Evolutionary conservation across 345 rosid genomes (phyloP).

Genomic region (Excoecaria cochinchinensis): DNA sequence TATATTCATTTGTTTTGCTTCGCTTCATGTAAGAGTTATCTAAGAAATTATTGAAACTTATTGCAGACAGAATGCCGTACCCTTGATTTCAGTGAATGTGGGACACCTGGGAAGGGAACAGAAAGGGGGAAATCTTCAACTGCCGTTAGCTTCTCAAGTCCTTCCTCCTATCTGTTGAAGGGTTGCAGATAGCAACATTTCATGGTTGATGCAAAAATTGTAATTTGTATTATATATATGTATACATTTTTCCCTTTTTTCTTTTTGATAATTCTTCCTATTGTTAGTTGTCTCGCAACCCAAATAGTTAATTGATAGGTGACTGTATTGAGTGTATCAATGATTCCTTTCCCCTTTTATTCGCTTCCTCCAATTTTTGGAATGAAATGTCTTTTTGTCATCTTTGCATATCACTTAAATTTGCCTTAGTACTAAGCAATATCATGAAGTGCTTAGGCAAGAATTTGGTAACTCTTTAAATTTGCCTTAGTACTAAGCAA

Average conservation of each 20-base stretch:
- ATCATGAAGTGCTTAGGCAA: not conserved
- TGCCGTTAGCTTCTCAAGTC: slow-evolving; percentile 49
- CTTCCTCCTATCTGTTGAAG: slow-evolving; percentile 76
- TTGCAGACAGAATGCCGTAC: slow-evolving; percentile 77
- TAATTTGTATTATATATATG: slow-evolving; percentile 20
- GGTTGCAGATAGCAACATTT: slow-evolving; percentile 64
- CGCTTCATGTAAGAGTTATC: not conserved
- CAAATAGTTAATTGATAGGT: slow-evolving; percentile 19
- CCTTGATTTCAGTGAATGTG: slow-evolving; percentile 95
- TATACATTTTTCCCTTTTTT: not conserved
- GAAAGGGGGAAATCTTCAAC: slow-evolving; percentile 46
- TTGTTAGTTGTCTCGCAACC: slow-evolving; percentile 14
- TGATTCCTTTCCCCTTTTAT: not conserved
- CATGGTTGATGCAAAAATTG: slow-evolving; percentile 25
- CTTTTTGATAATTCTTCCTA: not conserved
- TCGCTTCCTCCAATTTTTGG: not conserved
- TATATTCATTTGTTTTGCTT: no score
- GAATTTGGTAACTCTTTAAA: no score
- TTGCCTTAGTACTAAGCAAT: not conserved
- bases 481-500: not conserved
- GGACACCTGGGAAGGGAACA: slow-evolving; percentile 61
- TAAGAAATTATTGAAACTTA: slow-evolving; percentile 11
- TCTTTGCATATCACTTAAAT: no score
- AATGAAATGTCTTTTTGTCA: not conserved
- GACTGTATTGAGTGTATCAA: not conserved